These are phyloP conservation scores for Ploettnerulaceae sp. DNA, from an alignment of 2,329 filamentous ascomycete species.

Conservation along the genomic window DNA sequence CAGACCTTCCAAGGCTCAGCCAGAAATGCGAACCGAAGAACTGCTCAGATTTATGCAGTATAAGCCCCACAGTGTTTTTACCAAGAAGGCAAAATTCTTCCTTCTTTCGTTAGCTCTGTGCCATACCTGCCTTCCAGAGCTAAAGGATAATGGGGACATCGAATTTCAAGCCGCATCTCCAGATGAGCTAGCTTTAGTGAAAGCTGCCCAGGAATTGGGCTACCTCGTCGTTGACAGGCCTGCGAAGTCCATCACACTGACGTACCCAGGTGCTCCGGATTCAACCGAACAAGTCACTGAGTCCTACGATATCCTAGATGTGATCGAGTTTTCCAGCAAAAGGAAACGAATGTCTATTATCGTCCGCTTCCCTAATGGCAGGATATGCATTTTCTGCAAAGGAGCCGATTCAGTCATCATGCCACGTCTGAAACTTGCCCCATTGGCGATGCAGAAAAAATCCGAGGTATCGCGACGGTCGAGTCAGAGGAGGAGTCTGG, in stretches of 20 bases:
- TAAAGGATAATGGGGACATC: constrained; percentile 61
- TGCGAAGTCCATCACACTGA: constrained; percentile 59
- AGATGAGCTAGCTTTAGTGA: constrained; percentile 81
- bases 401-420: constrained; percentile 83
- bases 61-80: constrained; percentile 71
- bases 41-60: constrained; percentile 72
- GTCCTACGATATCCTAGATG: constrained; percentile 73
- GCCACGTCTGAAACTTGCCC: constrained; percentile 67
- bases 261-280: constrained; percentile 25
- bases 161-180: constrained; percentile 86
- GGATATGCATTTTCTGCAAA: constrained; percentile 82
- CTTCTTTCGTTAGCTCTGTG: constrained; percentile 81
- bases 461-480: constrained; percentile 48
- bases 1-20: constrained; percentile 40
- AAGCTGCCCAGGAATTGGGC: constrained; percentile 79
- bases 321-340: constrained; percentile 87
- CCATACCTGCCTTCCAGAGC: constrained; percentile 84
- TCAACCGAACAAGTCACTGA: constrained; percentile 38
- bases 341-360: constrained; percentile 89
- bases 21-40: constrained; percentile 62
- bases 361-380: constrained; percentile 75
- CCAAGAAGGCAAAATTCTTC: constrained; percentile 75
- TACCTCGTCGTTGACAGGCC: constrained; percentile 73
- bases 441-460: constrained; percentile 73
- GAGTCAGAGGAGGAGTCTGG: constrained; percentile 55